These are phyloP conservation scores for Backusella australiensis DNA, from an alignment of 192 early-diverging fungal species.

Conservation along the genomic window DNA sequence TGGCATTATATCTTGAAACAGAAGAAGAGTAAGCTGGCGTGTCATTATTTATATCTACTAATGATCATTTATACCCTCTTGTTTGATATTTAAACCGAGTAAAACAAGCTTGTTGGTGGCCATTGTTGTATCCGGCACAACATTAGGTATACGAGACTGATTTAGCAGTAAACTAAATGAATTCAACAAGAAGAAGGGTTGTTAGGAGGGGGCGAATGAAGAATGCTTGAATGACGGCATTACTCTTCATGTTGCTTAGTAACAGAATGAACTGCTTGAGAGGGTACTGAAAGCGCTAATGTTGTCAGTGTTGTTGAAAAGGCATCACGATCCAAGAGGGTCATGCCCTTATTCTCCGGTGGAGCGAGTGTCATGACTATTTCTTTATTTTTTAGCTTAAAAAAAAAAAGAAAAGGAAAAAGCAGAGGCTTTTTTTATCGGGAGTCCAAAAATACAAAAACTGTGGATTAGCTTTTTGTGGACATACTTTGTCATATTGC, in stretches of 20 bases:
- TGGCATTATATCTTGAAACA: background rate
- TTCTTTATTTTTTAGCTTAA: background rate
- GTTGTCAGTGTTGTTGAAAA: background rate
- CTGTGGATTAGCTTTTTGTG: too few species aligned
- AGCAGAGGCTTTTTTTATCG: background rate
- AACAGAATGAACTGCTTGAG: background rate
- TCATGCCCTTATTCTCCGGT: conserved; percentile 12
- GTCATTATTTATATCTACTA: background rate
- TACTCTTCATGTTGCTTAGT: conserved; percentile 10
- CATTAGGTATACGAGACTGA: background rate
- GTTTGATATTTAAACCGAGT: conserved; percentile 42
- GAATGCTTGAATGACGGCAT: background rate
- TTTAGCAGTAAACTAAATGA: conserved; percentile 9
- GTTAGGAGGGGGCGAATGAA: background rate
- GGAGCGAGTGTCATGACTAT: background rate
- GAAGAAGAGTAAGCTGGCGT: background rate
- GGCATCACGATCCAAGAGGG: conserved; percentile 4
- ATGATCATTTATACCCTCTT: background rate
- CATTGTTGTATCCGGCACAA: conserved; percentile 26
- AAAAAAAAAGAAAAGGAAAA: background rate
- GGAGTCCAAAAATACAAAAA: background rate
- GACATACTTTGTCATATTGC: too few species aligned
- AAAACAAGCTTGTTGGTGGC: conserved; percentile 44
- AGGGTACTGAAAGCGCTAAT: background rate
- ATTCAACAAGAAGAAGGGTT: background rate